Percentiles rank a stretch among this genome's conserved stretches.
Conservation (phyloP, 352 stramenopile genomes). For the Pythium rhizo-oryzae region DNA sequence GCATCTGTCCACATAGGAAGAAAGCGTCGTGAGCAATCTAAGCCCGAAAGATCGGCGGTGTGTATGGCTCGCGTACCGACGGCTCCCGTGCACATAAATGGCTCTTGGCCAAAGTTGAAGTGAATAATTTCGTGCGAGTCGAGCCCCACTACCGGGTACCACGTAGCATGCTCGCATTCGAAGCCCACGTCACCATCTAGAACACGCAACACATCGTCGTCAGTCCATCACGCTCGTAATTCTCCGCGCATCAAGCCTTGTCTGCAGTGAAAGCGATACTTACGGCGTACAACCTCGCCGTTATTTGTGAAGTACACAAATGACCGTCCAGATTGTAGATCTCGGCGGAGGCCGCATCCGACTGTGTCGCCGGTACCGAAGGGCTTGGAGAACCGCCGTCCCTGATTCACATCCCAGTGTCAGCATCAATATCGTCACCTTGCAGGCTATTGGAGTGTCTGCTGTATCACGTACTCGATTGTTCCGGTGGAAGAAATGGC, state of each 20-base stretch:
- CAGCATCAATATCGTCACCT: neutral
- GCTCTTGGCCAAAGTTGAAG: conserved; percentile 85
- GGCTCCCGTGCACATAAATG: conserved; percentile 54
- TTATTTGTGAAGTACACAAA: conserved; percentile 80
- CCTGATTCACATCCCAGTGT: conserved; percentile 33
- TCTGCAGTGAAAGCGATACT: neutral
- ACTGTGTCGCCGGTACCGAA: conserved; percentile 73
- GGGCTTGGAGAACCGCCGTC: conserved; percentile 51
- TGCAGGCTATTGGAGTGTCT: no score
- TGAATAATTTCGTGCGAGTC: conserved; percentile 77
- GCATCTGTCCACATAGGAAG: conserved; percentile 36
- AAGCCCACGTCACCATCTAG: conserved; percentile 39
- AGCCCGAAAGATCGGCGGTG: neutral
- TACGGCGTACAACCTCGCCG: conserved; percentile 52
- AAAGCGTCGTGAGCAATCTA: neutral
- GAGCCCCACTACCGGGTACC: conserved; percentile 83
- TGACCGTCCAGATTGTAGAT: conserved; percentile 37
- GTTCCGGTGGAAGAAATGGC: conserved; percentile 59
- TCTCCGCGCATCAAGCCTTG: no score
- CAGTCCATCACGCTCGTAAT: neutral
- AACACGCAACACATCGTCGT: conserved; percentile 9
- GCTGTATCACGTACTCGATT: conserved; percentile 35
- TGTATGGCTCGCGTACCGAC: conserved; percentile 35
- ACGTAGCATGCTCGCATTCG: conserved; percentile 44
- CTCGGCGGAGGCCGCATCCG: conserved; percentile 68